Percentiles rank a stretch among this genome's conserved stretches.
Conservation (phyloP, 129 eudicot species). For the Saussurea involucrata region DNA sequence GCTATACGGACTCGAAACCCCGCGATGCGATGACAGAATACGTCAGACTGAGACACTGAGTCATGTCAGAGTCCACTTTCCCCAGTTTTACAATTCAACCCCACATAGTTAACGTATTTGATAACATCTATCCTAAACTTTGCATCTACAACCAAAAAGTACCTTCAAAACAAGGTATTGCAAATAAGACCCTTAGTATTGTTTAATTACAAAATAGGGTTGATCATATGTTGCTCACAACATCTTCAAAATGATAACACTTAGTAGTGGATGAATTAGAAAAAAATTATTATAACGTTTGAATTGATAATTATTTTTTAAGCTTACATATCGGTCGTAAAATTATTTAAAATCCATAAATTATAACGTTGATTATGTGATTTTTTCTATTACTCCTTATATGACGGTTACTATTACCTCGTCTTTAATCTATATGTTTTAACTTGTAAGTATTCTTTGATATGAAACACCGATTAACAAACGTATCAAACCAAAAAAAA, state of each 20-base stretch:
- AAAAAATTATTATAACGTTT: too few species aligned
- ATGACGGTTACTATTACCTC: too few species aligned
- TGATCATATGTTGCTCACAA: neutral
- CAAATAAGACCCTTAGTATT: neutral
- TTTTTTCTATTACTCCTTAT: too few species aligned
- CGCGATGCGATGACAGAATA: constrained; percentile 4
- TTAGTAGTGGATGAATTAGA: too few species aligned
- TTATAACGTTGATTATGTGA: neutral
- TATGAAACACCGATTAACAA: too few species aligned
- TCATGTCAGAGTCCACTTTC: neutral
- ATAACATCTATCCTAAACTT: neutral
- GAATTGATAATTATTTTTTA: too few species aligned
- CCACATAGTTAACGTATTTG: neutral
- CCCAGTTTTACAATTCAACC: neutral
- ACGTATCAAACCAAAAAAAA: too few species aligned
- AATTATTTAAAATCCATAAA: too few species aligned
- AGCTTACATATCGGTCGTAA: neutral
- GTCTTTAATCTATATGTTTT: too few species aligned
- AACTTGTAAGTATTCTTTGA: too few species aligned
- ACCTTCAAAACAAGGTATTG: neutral
- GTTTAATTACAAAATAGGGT: neutral
- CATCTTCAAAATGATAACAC: too few species aligned
- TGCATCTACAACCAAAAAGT: neutral
- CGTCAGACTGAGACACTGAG: constrained; percentile 29
- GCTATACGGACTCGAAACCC: constrained; percentile 25